phyloP scores from a whole-genome alignment of 345 rosid genomes.

The Eucalyptus cloeziana region DNA sequence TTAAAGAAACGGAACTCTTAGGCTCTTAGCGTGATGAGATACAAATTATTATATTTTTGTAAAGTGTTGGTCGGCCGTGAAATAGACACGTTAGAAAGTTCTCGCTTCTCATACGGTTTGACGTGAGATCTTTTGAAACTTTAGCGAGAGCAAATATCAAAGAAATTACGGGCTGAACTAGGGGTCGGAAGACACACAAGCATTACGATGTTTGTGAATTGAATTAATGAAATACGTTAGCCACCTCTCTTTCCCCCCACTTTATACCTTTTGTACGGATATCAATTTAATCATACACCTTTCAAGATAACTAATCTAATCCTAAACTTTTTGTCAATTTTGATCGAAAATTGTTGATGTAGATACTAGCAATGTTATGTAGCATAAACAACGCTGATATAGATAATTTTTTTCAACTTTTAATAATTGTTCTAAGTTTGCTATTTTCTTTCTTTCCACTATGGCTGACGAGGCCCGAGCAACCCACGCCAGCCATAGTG shows the following conservation, averaged over 20 bases:
- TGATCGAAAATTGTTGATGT: accelerated
- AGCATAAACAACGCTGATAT: too few species aligned
- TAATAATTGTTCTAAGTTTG: too few species aligned
- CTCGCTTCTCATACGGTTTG: not conserved
- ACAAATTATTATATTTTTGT: not conserved
- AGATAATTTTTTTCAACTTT: too few species aligned
- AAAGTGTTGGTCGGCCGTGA: not conserved
- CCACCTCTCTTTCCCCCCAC: not conserved
- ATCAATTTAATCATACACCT: not conserved
- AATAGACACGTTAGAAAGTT: not conserved
- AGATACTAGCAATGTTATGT: too few species aligned
- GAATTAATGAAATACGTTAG: not conserved
- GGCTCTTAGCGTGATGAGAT: not conserved
- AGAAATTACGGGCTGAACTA: not conserved
- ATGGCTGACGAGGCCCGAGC: too few species aligned
- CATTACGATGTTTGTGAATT: not conserved
- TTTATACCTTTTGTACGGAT: too few species aligned
- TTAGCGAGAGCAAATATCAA: not conserved
- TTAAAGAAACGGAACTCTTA: not conserved
- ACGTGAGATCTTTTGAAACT: not conserved
- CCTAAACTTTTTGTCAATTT: too few species aligned
- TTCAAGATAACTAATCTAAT: too few species aligned
- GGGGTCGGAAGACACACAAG: not conserved
- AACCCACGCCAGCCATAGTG: too few species aligned
- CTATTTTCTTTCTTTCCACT: too few species aligned